Evolutionary conservation across 75 land plant genomes (phyloP).

Genomic region (Selaginella tamariscina): DNA sequence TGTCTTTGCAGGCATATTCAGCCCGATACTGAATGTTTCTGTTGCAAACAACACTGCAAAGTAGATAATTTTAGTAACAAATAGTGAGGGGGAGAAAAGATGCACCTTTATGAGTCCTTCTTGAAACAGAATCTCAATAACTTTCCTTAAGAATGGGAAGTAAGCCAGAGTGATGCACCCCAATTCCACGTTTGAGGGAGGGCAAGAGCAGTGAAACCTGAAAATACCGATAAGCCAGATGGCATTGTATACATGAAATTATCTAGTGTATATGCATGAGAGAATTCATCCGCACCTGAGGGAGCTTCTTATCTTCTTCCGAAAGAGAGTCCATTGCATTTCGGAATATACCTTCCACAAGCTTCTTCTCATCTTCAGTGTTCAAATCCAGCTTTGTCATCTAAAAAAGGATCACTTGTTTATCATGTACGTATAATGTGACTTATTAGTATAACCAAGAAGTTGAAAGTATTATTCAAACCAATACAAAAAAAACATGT

Average conservation of each 20-base stretch:
- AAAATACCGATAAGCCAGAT: background rate
- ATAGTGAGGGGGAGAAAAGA: background rate
- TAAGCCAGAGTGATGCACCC: constrained; percentile 7
- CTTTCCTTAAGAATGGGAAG: constrained; percentile 6
- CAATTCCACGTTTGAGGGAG: constrained; percentile 2
- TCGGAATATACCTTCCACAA: constrained; percentile 6
- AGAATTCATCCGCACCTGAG: too few species aligned
- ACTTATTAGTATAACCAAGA: too few species aligned
- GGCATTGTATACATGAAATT: background rate
- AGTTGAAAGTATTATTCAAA: too few species aligned
- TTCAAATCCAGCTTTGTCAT: constrained; percentile 1
- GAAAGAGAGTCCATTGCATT: constrained; percentile 9
- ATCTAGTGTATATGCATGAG: too few species aligned
- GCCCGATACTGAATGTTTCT: constrained; percentile 5
- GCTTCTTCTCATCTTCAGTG: constrained; percentile 5
- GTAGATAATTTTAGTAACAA: background rate
- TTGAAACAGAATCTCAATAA: constrained; percentile 12
- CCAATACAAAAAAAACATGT: too few species aligned
- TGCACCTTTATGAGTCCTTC: constrained; percentile 6
- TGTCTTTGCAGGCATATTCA: constrained; percentile 13
- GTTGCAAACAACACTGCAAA: constrained; percentile 12
- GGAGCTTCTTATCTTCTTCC: constrained; percentile 6
- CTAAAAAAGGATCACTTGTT: background rate
- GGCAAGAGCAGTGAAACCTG: constrained; percentile 3
- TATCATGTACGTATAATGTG: too few species aligned